Evolutionary conservation across 352 stramenopile species (phyloP), one percentile per base, ranked within the genome.

Genomic region (Phytophthora fragariae): DNA sequence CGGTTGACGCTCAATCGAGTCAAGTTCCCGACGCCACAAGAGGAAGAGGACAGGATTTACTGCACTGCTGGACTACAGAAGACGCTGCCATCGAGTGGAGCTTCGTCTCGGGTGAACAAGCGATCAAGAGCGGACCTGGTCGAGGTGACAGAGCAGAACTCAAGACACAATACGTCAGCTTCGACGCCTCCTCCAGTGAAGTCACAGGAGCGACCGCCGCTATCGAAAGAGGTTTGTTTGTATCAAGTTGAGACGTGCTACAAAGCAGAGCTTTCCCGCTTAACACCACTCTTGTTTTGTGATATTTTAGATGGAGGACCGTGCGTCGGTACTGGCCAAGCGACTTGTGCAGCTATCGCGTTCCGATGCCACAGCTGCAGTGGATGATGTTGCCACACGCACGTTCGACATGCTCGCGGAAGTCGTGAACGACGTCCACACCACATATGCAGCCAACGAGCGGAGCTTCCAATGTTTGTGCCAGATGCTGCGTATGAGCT

Each of bases 341-440:
- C 80, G 88, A 54, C 70, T 93, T 37, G 69, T 53, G 11, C 80
- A 83, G 35, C 71, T 91, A 1, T 65, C 75, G 21, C 65, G 63
- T 8, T 56, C 75, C 5, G 81, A 92, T 1, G 64, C 73, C 15
- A 73, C 76, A 19, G 69, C 57, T 9, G 53, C 19, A 49, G 68
- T 80, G 31, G 69, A 78, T 59, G 76, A 76, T 31, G 70, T 79
- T 33, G 77, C 59, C 59, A 54, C 54, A 31, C 62, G 61, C 17
- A 44, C 72, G 0, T 81, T 90, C 24, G 59, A 72, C 41, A 61
- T 92, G 49, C 81, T 94, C 14, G 68, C 84, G 59, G 76, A 87
- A 59, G 83, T 86, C n/a, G 88, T 92, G 56, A 85, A 90, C 62
- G 72, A 88, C 24, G 82, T 88, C 15, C 70, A 86, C 21, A 77